phyloP scores from a whole-genome alignment of 2,329 filamentous ascomycete genomes.

The Ascochyta clinopodiicola region DNA sequence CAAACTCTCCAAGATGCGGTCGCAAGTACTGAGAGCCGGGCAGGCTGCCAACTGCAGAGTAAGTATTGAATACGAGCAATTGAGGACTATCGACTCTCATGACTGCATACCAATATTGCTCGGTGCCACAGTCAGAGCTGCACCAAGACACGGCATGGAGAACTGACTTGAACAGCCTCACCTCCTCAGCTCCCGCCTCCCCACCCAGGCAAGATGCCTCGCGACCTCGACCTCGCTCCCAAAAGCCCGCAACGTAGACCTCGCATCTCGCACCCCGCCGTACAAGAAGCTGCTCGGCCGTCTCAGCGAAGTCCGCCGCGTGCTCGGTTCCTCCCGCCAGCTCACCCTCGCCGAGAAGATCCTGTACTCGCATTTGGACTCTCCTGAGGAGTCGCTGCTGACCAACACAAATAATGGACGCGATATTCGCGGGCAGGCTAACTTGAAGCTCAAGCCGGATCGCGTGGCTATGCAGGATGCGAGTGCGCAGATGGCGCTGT shows the following conservation, averaged over 20 bases:
- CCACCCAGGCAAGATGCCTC: conserved; percentile 34
- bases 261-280: conserved; percentile 70
- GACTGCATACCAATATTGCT: too few species aligned
- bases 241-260: conserved; percentile 40
- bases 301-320: conserved; percentile 74
- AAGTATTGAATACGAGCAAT: conserved; percentile 19
- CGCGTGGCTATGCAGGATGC: conserved; percentile 99
- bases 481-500: conserved; percentile 94
- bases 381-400: conserved; percentile 85
- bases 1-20: conserved; percentile 41
- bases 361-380: conserved; percentile 92
- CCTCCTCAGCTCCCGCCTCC: conserved; percentile 27
- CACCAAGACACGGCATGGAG: background rate
- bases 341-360: conserved; percentile 98
- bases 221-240: conserved; percentile 42
- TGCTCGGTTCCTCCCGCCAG: conserved; percentile 68
- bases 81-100: background rate
- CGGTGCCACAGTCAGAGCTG: background rate
- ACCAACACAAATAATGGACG: conserved; percentile 82
- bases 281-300: conserved; percentile 83
- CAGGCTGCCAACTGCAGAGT: conserved; percentile 44
- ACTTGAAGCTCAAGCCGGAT: conserved; percentile 96
- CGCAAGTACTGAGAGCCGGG: conserved; percentile 40
- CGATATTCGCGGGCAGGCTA: conserved; percentile 84
- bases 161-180: conserved; percentile 32